phyloP scores from a whole-genome alignment of 1,284 basidiomycete species.

The Cryptococcus sp. region DNA sequence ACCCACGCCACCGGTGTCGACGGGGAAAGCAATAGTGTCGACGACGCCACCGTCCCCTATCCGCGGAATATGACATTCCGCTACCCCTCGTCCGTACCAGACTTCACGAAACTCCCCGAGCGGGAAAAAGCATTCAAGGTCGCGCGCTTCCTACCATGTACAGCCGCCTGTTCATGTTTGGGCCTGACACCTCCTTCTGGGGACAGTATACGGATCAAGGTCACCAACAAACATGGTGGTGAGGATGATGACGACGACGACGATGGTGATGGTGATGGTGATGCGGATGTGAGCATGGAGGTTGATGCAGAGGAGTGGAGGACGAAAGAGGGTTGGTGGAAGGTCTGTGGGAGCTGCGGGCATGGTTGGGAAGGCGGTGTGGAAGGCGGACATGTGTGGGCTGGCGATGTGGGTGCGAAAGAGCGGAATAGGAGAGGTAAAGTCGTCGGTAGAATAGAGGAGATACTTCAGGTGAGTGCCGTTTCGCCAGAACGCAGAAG shows the following conservation, averaged over 20 bases:
- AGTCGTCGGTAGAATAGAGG: slow-evolving; percentile 79
- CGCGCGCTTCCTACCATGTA: slow-evolving; percentile 47
- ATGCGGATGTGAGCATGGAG: slow-evolving; percentile 20
- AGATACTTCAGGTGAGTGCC: slow-evolving; percentile 71
- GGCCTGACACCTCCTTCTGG: slow-evolving; percentile 66
- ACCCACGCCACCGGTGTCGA: background rate
- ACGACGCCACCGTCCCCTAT: background rate
- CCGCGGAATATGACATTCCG: slow-evolving; percentile 23
- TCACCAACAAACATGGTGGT: slow-evolving; percentile 35
- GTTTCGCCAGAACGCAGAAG: background rate
- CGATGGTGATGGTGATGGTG: slow-evolving; percentile 24
- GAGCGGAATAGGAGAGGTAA: slow-evolving; percentile 64
- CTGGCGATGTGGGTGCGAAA: slow-evolving; percentile 38
- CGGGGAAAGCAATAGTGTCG: no score
- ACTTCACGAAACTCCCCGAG: slow-evolving; percentile 35
- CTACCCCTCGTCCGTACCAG: slow-evolving; percentile 39
- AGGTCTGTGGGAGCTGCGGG: slow-evolving; percentile 68
- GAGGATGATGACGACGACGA: slow-evolving; percentile 20
- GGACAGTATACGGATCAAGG: slow-evolving; percentile 18
- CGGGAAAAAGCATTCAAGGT: slow-evolving; percentile 48
- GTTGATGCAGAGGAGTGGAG: slow-evolving; percentile 29
- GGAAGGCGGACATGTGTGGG: slow-evolving; percentile 63
- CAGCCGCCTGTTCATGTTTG: slow-evolving; percentile 56
- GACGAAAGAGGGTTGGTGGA: slow-evolving; percentile 60
- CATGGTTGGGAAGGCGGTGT: slow-evolving; percentile 65